These are phyloP conservation scores for Vitellaria paradoxa DNA, from an alignment of 179 eudicot species.

Conservation along the genomic window DNA sequence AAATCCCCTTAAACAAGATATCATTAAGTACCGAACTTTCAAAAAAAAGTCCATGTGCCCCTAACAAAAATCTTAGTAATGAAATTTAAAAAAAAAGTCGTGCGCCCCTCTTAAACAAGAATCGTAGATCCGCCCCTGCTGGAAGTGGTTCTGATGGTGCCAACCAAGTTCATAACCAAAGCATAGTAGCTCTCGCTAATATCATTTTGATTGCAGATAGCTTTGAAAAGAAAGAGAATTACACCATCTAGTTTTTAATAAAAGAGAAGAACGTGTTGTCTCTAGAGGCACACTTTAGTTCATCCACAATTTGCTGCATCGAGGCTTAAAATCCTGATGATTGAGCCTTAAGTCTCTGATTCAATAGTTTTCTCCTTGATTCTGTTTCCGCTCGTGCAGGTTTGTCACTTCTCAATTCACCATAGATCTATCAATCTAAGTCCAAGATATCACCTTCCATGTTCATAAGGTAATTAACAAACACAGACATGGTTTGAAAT, in stretches of 20 bases:
- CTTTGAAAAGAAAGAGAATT: conserved; percentile 46
- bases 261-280: neutral
- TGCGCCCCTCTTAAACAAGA: no score
- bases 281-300: neutral
- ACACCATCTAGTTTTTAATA: no score
- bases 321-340: neutral
- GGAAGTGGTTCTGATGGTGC: conserved; percentile 22
- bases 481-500: neutral
- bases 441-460: conserved; percentile 52
- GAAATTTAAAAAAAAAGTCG: no score
- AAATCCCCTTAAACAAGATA: no score
- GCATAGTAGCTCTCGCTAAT: conserved; percentile 27
- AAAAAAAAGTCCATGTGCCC: no score
- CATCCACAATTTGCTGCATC: neutral
- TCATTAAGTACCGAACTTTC: no score
- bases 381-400: conserved; percentile 32
- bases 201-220: conserved; percentile 21
- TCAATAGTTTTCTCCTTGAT: neutral
- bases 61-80: no score
- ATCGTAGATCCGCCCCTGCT: no score
- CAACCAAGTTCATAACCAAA: conserved; percentile 19
- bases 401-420: conserved; percentile 47
- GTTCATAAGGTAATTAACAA: conserved; percentile 55
- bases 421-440: conserved; percentile 51
- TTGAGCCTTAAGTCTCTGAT: neutral